A percentile compares a stretch with the other conserved stretches of the same genome.
phyloP scores from a whole-genome alignment of 2,329 filamentous ascomycete species.

The Zymoseptoria ardabiliae region DNA sequence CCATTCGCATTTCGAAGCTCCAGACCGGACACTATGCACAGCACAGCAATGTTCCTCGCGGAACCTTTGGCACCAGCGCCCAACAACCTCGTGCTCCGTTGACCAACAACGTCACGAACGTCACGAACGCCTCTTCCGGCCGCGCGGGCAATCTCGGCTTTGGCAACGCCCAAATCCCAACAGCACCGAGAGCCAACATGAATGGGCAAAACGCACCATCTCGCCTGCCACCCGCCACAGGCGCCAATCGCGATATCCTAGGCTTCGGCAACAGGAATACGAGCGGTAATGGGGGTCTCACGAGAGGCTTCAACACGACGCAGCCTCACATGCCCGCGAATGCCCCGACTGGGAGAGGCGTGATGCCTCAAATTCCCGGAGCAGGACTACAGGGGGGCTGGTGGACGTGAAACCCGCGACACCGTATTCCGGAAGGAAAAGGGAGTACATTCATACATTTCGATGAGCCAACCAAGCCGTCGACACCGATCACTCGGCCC shows the following conservation, averaged over 20 bases:
- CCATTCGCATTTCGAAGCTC: background rate
- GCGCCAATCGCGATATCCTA: background rate
- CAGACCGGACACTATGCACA: background rate
- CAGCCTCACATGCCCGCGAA: background rate
- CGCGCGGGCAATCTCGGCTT: background rate
- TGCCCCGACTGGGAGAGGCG: background rate
- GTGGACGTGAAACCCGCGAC: background rate
- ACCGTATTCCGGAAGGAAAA: background rate
- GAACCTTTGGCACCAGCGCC: background rate
- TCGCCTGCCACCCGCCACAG: background rate
- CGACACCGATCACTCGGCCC: background rate
- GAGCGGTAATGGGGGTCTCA: background rate
- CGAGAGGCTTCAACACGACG: background rate
- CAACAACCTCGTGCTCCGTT: background rate
- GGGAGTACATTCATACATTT: background rate
- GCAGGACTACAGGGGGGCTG: background rate
- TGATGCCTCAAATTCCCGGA: background rate
- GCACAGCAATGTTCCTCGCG: background rate
- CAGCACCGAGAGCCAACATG: background rate
- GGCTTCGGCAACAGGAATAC: background rate
- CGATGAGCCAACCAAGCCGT: background rate
- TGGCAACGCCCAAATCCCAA: background rate
- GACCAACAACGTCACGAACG: background rate
- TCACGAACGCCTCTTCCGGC: background rate
- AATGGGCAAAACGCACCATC: background rate